Evolutionary conservation across 2,329 filamentous ascomycete species (phyloP).

Genomic region (Neoscytalidium dimidiatum): DNA sequence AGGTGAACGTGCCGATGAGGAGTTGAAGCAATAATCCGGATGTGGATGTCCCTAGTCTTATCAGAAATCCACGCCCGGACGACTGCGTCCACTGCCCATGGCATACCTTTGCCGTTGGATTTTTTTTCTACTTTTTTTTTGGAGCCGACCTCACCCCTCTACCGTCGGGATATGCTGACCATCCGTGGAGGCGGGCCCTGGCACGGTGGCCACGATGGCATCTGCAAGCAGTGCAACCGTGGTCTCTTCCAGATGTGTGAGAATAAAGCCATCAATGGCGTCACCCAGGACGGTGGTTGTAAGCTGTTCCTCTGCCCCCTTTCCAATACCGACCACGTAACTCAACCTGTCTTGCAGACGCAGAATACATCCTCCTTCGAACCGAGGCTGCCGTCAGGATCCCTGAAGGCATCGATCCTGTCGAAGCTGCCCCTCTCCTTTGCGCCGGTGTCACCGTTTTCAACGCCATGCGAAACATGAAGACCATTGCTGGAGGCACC

Average conservation of each 20-base stretch:
- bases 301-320: slow-evolving; percentile 24
- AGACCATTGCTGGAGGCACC: slow-evolving; percentile 45
- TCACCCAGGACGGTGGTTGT: slow-evolving; percentile 67
- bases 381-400: slow-evolving; percentile 61
- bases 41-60: too few species aligned
- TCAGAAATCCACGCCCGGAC: too few species aligned
- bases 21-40: too few species aligned
- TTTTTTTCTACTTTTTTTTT: too few species aligned
- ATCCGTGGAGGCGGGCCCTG: slow-evolving; percentile 50
- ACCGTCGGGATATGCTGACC: too few species aligned
- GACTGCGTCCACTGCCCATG: too few species aligned
- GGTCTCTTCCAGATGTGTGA: slow-evolving; percentile 70
- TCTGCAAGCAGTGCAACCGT: slow-evolving; percentile 64
- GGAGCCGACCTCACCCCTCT: too few species aligned
- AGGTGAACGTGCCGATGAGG: too few species aligned
- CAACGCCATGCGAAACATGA: slow-evolving; percentile 53
- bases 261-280: slow-evolving; percentile 64
- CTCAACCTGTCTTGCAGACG: slow-evolving; percentile 36
- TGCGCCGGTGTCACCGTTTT: slow-evolving; percentile 55
- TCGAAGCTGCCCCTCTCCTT: slow-evolving; percentile 49
- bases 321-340: not conserved
- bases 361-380: slow-evolving; percentile 63
- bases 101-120: too few species aligned
- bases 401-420: slow-evolving; percentile 49
- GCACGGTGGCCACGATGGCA: slow-evolving; percentile 67